phyloP scores from a whole-genome alignment of 768 basidiomycete species.

The Mycena belliarum region DNA sequence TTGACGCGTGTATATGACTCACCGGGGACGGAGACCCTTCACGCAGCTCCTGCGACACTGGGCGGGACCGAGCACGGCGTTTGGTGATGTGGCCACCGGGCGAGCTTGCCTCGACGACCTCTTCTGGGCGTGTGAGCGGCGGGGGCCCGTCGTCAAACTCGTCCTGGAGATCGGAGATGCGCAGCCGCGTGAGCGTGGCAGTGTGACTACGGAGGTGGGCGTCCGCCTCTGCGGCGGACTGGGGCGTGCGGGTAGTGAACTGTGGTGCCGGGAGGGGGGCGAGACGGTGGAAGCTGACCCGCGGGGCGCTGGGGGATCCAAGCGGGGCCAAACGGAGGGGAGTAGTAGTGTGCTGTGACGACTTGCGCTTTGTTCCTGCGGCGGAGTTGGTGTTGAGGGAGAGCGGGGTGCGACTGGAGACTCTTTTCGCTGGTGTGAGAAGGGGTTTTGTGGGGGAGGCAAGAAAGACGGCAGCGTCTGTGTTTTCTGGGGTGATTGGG shows the following conservation, averaged over 20 bases:
- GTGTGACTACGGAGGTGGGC: constrained; percentile 23
- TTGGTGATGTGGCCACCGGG: constrained; percentile 78
- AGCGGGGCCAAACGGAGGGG: constrained; percentile 54
- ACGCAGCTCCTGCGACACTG: constrained; percentile 66
- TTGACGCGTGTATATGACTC: constrained; percentile 25
- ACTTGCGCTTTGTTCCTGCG: constrained; percentile 66
- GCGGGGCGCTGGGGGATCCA: constrained; percentile 47
- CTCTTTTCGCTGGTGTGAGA: constrained; percentile 61
- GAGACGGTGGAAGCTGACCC: constrained; percentile 36
- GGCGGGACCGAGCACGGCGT: constrained; percentile 71
- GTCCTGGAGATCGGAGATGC: constrained; percentile 45
- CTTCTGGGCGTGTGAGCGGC: constrained; percentile 34
- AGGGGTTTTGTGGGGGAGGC: constrained; percentile 53
- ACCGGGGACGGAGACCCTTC: constrained; percentile 54
- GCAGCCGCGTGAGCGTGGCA: constrained; percentile 44
- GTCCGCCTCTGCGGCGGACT: constrained; percentile 36
- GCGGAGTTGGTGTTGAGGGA: constrained; percentile 33
- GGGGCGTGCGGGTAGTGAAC: constrained; percentile 33
- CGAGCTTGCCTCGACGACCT: constrained; percentile 69
- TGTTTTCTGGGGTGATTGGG: constrained; percentile 50
- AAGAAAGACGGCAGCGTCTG: constrained; percentile 60
- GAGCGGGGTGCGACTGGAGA: constrained; percentile 43
- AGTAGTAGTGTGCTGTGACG: constrained; percentile 47
- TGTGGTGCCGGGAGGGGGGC: constrained; percentile 38
- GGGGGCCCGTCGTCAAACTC: constrained; percentile 35